Base-by-base conservation (phyloP, 805 yeast species). In the Hanseniaspora nectarophila region DNA sequence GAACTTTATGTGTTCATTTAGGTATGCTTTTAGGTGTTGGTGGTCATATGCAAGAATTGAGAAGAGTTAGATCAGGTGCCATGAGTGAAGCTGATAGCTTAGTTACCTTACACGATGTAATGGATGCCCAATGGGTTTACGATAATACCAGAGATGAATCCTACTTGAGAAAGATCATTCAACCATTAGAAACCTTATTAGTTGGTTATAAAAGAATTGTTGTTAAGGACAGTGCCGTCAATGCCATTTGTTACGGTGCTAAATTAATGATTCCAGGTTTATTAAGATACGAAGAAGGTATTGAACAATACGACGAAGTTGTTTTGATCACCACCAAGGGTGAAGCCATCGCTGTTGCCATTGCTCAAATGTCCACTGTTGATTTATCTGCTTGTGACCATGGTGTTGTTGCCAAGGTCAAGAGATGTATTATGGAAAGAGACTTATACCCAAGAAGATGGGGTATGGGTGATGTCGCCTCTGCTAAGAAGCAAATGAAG, bases 361-460 rank as follows among this genome's bases (percentile, higher is more conserved):
- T 89, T 71, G 97, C 97, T 55, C 97, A 90, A 73, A 92, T 92
- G 98, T 83, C 97, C 54, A 87, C 97, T 55, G 97, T 89, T 55
- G 98, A 92, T 67, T 76, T 92, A 62, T 89, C 96, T 56, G 73
- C 92, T 31, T 90, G 97, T 72, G 98, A 92, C 70, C 98, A 92
- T 67, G 98, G 98, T 64, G 88, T 89, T 56, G 98, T 90, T 64
- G 96, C 98, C 60, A 88, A 86, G 75, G 95, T 92, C 65, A 92
- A 92, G 78, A 85, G 98, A 75, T 90, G 97, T 75, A 92, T 92
- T 63, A 92, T 92, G 98, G 98, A 92, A 75, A 83, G 98, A 75
- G 98, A 92, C 70, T 80, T 95, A 49, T 92, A 92, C 71, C 98
- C 98, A 72, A 85, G 98, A 78, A 83, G 97, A 78, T 92, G 98